These are phyloP conservation scores for Haematococcus lacustris DNA, from an alignment of 139 green algal species.

Conservation along the genomic window DNA sequence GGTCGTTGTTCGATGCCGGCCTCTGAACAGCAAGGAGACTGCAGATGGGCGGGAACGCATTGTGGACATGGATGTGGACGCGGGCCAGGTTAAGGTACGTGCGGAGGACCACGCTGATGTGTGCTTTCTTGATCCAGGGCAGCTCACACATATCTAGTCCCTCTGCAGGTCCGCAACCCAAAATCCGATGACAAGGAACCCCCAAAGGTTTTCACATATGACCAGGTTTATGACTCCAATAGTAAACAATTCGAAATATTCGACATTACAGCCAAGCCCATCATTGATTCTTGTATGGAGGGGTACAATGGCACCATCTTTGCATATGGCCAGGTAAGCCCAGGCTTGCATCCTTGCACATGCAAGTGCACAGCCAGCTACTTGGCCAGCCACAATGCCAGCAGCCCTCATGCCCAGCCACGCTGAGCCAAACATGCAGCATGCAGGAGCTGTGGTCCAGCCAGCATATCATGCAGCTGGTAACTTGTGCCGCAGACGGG, in stretches of 20 bases:
- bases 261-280: slow-evolving; percentile 52
- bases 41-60: slow-evolving; percentile 53
- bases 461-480: too few species aligned
- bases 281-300: slow-evolving; percentile 63
- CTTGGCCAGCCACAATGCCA: too few species aligned
- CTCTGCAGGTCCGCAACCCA: slow-evolving; percentile 46
- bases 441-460: too few species aligned
- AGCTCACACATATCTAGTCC: too few species aligned
- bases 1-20: slow-evolving; percentile 73
- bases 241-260: slow-evolving; percentile 57
- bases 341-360: too few species aligned
- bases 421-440: too few species aligned
- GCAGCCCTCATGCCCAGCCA: too few species aligned
- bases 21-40: slow-evolving; percentile 66
- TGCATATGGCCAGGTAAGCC: slow-evolving; percentile 62
- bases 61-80: slow-evolving; percentile 62
- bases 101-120: too few species aligned
- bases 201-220: slow-evolving; percentile 62
- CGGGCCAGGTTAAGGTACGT: slow-evolving; percentile 53
- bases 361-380: too few species aligned
- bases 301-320: slow-evolving; percentile 77
- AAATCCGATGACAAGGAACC: slow-evolving; percentile 44
- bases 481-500: slow-evolving; percentile 63
- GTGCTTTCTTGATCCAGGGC: too few species aligned
- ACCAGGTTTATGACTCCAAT: slow-evolving; percentile 68